phyloP scores from a whole-genome alignment of 768 basidiomycete species.

The Mycena rosella region DNA sequence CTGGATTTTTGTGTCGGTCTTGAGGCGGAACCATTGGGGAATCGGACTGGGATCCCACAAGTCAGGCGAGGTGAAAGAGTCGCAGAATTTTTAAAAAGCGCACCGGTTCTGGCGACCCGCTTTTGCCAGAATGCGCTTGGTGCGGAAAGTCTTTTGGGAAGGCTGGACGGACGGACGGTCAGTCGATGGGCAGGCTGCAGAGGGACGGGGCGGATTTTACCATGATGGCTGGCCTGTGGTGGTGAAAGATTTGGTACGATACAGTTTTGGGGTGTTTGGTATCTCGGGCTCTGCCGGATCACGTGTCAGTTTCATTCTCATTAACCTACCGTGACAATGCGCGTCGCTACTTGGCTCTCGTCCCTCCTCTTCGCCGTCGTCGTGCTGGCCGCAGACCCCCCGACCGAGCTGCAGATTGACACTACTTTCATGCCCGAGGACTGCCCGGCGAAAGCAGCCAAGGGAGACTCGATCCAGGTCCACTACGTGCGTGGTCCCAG shows the following conservation, averaged over 20 bases:
- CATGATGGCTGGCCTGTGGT: conserved; percentile 55
- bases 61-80: conserved; percentile 2
- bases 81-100: conserved; percentile 41
- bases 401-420: conserved; percentile 71
- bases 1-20: conserved; percentile 96
- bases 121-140: conserved; percentile 98
- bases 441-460: conserved; percentile 67
- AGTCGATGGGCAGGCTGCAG: neutral
- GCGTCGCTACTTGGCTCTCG: conserved; percentile 62
- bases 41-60: conserved; percentile 74
- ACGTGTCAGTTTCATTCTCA: neutral
- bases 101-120: conserved; percentile 95
- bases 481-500: conserved; percentile 72
- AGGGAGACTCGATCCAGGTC: conserved; percentile 75
- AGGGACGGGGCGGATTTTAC: conserved; percentile 48
- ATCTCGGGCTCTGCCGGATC: neutral
- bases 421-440: conserved; percentile 69
- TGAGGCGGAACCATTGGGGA: conserved; percentile 99
- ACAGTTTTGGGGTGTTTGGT: conserved; percentile 51
- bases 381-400: conserved; percentile 62
- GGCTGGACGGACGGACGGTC: conserved; percentile 67
- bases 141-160: conserved; percentile 98
- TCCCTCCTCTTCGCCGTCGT: conserved; percentile 60
- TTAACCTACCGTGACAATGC: conserved; percentile 55
- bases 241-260: conserved; percentile 48